phyloP scores from a whole-genome alignment of 768 basidiomycete species.

The Hygrophorus pudorinus region DNA sequence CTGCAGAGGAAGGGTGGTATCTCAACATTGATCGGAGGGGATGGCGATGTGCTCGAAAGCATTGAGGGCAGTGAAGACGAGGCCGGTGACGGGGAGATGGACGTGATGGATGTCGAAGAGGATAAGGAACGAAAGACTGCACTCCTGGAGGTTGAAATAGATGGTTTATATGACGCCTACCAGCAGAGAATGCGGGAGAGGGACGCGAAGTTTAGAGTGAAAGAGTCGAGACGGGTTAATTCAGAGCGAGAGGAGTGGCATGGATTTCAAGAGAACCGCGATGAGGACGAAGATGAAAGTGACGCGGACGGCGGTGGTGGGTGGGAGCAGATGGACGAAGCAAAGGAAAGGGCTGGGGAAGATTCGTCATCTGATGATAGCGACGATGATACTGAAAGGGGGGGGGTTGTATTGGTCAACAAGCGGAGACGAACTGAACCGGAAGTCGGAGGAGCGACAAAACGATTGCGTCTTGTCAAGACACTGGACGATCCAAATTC shows the following conservation, averaged over 20 bases:
- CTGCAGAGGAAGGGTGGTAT: constrained; percentile 30
- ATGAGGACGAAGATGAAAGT: constrained; percentile 30
- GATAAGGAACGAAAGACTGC: constrained; percentile 37
- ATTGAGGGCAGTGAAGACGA: constrained; percentile 31
- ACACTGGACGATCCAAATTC: constrained; percentile 31
- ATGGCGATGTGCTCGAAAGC: constrained; percentile 7
- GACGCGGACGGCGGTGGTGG: constrained; percentile 46
- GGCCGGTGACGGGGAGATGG: constrained; percentile 30
- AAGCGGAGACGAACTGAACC: constrained; percentile 37
- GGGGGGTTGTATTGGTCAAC: constrained; percentile 15
- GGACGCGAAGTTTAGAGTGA: constrained; percentile 81
- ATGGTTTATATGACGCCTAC: constrained; percentile 83
- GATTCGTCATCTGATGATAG: constrained; percentile 45
- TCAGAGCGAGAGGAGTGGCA: constrained; percentile 74
- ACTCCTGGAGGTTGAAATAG: constrained; percentile 76
- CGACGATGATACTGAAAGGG: constrained; percentile 26
- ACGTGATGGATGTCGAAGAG: constrained; percentile 9
- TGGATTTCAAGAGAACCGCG: constrained; percentile 45
- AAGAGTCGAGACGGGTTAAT: constrained; percentile 65
- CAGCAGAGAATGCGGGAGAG: constrained; percentile 68
- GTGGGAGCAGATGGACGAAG: constrained; percentile 56
- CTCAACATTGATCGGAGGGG: constrained; percentile 22
- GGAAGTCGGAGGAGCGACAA: constrained; percentile 20
- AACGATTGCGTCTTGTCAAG: constrained; percentile 44
- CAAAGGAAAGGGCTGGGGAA: constrained; percentile 37